These are phyloP conservation scores for Fragaria iinumae DNA, from an alignment of 306 rosid species.

Conservation along the genomic window DNA sequence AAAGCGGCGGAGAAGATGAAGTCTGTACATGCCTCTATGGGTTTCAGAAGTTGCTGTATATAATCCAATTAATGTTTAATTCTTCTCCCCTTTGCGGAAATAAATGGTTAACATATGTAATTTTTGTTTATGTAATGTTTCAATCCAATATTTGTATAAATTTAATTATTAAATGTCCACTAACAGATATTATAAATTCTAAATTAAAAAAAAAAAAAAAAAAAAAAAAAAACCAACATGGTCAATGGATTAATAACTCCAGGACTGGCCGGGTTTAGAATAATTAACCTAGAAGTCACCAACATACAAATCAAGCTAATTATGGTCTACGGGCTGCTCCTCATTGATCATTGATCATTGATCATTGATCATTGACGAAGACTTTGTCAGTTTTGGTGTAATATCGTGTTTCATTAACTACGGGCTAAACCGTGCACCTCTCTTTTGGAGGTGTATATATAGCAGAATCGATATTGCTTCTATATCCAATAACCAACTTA, in stretches of 20 bases:
- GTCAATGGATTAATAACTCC: background rate
- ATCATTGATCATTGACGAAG: background rate
- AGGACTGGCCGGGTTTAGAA: no score
- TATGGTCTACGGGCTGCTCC: background rate
- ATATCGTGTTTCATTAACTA: background rate
- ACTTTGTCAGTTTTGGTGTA: background rate
- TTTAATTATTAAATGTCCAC: no score
- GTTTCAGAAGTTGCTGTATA: no score
- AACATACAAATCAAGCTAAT: background rate
- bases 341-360: background rate
- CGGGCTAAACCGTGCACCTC: background rate
- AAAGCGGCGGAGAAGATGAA: no score
- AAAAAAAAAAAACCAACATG: background rate
- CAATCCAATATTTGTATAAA: no score
- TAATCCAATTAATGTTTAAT: no score
- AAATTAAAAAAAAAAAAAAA: no score
- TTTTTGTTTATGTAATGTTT: no score
- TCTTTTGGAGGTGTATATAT: slow-evolving; percentile 21
- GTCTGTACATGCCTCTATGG: no score
- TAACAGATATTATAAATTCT: no score
- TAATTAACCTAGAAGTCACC: background rate
- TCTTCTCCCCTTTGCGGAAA: no score
- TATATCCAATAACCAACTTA: background rate
- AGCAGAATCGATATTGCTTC: background rate
- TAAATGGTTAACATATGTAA: no score